Base-by-base conservation (phyloP, 2,329 filamentous ascomycete species). In the Aspergillus sp. region DNA sequence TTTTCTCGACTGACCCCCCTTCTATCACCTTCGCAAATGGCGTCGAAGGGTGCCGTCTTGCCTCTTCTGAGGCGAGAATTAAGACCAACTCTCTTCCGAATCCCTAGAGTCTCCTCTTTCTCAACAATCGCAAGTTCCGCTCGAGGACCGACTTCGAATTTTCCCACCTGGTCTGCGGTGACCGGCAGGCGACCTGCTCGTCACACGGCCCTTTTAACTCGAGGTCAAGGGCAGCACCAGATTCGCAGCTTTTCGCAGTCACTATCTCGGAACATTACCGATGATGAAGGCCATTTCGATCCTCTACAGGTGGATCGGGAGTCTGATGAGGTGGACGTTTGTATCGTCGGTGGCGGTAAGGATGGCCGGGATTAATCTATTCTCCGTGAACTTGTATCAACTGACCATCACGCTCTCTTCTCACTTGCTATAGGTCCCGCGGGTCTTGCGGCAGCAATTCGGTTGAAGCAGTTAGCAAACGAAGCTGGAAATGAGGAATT, bases 401-500 rank as follows among this genome's bases (percentile, higher is more conserved):
- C 9, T 3, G 12, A 2, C 19, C 26, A 26, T 8, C 26, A 7
- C 8, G 7, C 4, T 19, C 7, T 26, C 19, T 39, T 39, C 3
- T 28, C 12, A 39, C 8, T 39, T 4, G 7, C 30, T 19, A 28
- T 58, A 80, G 80, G 93, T n/a, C 93, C 93, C 45, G 88, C 93
- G 44, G 93, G 93, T 49, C 78, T 98, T 55, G 86, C 87, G 57
- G 90, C 93, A 41, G 93, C 91, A 43, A 98, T 98, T 63, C 85
- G 87, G 55, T 74, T 98, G 46, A 97, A 97, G 76, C 91, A 98
- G 70, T 77, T 96, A 43, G 93, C 93, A 57, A 96, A 90, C 62
- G 88, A 90, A 63, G 88, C 87, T 32, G 91, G 93, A 52, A 94
- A 97, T 67, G 89, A 97, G 52, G 90, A 96, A 52, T 97, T 98